Evolutionary conservation across 1,139 yeast species (phyloP).

Genomic region (Hansenula sp.): DNA sequence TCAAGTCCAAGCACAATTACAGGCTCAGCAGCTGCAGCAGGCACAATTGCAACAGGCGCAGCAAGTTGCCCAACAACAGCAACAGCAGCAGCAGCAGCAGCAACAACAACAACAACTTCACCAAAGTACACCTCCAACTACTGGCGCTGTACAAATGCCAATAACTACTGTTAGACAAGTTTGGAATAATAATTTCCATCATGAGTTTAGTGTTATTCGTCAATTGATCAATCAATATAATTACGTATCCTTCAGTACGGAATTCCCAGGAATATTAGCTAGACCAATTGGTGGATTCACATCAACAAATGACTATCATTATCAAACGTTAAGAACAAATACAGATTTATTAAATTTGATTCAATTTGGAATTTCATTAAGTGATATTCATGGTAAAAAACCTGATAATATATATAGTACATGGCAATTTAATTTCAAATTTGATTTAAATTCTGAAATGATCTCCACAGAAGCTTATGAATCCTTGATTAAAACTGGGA

Average conservation of each 20-base stretch:
- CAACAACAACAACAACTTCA: conserved; percentile 8
- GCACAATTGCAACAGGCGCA: conserved; percentile 6
- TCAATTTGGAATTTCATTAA: conserved; percentile 82
- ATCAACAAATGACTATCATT: conserved; percentile 88
- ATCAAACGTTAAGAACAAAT: conserved; percentile 89
- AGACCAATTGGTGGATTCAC: conserved; percentile 96
- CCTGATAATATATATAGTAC: conserved; percentile 74
- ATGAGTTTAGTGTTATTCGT: conserved; percentile 74
- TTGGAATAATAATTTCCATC: conserved; percentile 82
- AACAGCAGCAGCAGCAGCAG: conserved; percentile 2
- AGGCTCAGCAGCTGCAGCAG: conserved; percentile 7
- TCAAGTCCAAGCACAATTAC: not conserved
- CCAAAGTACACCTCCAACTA: conserved; percentile 5
- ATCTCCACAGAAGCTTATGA: conserved; percentile 74
- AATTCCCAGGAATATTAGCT: conserved; percentile 94
- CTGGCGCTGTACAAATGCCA: not conserved
- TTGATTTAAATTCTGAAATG: conserved; percentile 78
- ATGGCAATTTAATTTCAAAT: conserved; percentile 93
- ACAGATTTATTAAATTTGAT: conserved; percentile 83
- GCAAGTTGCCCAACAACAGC: conserved; percentile 7
- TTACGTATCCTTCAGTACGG: conserved; percentile 78
- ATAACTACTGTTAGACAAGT: conserved; percentile 46
- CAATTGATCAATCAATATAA: conserved; percentile 67
- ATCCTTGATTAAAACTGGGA: conserved; percentile 74
- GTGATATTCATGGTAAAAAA: conserved; percentile 73